These are phyloP conservation scores for Lentinus tigrinus DNA, from an alignment of 768 basidiomycete genomes.

Conservation along the genomic window DNA sequence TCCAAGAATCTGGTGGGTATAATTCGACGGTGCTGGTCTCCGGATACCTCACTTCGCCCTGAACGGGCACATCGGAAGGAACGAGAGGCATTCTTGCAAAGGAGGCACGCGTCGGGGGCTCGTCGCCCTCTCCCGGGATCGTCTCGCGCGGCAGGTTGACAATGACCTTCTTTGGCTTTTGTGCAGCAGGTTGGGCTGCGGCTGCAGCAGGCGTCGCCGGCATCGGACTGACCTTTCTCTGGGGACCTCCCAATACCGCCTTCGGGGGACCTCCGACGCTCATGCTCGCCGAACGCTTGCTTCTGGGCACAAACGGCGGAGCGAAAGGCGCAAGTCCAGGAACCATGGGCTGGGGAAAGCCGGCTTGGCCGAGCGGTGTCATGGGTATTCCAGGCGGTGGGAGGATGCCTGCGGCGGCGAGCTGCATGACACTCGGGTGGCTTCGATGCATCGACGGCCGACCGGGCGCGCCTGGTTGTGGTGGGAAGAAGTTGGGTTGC, in stretches of 20 bases:
- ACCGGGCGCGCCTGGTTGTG: conserved; percentile 46
- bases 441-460: conserved; percentile 54
- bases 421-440: conserved; percentile 60
- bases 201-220: conserved; percentile 37
- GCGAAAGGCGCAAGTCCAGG: conserved; percentile 30
- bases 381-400: conserved; percentile 55
- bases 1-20: conserved; percentile 67
- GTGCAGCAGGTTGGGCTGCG: conserved; percentile 24
- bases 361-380: conserved; percentile 63
- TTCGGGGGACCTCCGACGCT: conserved; percentile 89
- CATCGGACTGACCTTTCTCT: conserved; percentile 72
- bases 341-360: conserved; percentile 49
- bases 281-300: conserved; percentile 60
- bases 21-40: conserved; percentile 47
- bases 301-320: conserved; percentile 55
- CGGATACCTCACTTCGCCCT: conserved; percentile 27
- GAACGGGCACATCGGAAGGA: conserved; percentile 34
- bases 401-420: conserved; percentile 58
- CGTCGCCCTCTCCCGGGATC: conserved; percentile 32
- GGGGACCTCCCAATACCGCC: conserved; percentile 77
- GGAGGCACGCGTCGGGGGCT: conserved; percentile 39
- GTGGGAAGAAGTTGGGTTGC: conserved; percentile 60
- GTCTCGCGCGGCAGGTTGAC: conserved; percentile 79
- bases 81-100: conserved; percentile 66
- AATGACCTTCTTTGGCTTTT: conserved; percentile 62